Evolutionary conservation across 169 alveolate species (phyloP).

Genomic region (Plasmodium vinckei): DNA sequence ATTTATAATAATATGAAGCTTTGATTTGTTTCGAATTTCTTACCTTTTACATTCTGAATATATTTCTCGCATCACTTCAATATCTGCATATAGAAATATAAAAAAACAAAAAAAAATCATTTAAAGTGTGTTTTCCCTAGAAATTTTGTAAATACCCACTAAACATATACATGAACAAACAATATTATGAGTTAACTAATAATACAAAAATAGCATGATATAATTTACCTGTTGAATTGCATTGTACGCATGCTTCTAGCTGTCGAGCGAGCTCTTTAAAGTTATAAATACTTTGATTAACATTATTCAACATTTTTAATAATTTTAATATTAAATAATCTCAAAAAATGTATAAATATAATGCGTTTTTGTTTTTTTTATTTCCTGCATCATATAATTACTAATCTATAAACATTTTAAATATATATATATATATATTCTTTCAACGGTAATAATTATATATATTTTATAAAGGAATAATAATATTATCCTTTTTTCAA

Average conservation of each 20-base stretch:
- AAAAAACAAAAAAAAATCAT: not conserved
- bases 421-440: not conserved
- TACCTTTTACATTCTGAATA: conserved; percentile 73
- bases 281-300: conserved; percentile 45
- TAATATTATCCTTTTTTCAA: not conserved
- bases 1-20: not conserved
- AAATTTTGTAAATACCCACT: too few relatives aligned
- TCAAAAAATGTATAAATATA: not conserved
- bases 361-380: not conserved
- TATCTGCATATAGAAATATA: conserved; percentile 44
- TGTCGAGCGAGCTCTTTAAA: conserved; percentile 69
- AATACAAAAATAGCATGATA: too few relatives aligned
- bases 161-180: too few relatives aligned
- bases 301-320: conserved; percentile 48
- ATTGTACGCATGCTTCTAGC: conserved; percentile 63
- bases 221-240: conserved; percentile 41
- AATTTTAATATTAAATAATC: not conserved
- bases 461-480: not conserved
- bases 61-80: conserved; percentile 68
- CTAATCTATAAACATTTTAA: not conserved
- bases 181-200: too few relatives aligned
- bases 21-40: conserved; percentile 2
- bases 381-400: not conserved
- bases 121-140: not conserved
- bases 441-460: not conserved